Evolutionary conservation across 805 yeast species (phyloP), one percentile per base, ranked within the genome.

Genomic region (Saccharomycopsis schoenii): DNA sequence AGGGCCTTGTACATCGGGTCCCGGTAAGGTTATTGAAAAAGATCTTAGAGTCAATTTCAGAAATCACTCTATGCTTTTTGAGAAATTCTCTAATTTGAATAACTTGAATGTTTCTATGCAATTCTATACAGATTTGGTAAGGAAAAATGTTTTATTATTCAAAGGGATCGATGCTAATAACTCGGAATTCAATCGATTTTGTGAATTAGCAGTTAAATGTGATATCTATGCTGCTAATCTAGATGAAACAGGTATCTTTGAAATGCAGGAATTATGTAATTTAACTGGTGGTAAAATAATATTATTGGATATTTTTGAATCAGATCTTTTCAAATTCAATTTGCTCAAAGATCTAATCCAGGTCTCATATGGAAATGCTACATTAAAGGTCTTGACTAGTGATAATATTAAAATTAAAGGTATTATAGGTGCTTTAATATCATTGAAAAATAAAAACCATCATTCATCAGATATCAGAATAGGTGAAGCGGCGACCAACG

Each of bases 191-290:
- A 41, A 55, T 17, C 34, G 41, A 42, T 34, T 50, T 43, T 64
- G 39, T 73, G 74, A 72, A 58, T 1, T 56, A 5, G 40, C 58
- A 8, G 19, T 58, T 17, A 62, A n/a, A 36, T 21, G 71, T 34
- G 72, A 76, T 58, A 58, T 77, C 4, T 76, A 71, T 62, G 63
- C 72, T 0, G 78, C 76, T 1, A 73, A 77, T 1, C 65, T 72
- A 17, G 80, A 77, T 59, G 80, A 77, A 63, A 73, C 71, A 1
- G 81, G 81, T 0, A 56, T 75, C 11, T 75, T 74, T 62, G 81
- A 77, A 61, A 75, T 77, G 80, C 73, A 70, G 58, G 57, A 69
- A 1, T 63, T 77, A 60, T 68, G 70, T 3, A 67, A 63, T 60
- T 67, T 66, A 12, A 71, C 80, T 4, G 71, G 72, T 62, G 80